These are phyloP conservation scores for Sonneratia alba DNA, from an alignment of 345 rosid species.

Conservation along the genomic window DNA sequence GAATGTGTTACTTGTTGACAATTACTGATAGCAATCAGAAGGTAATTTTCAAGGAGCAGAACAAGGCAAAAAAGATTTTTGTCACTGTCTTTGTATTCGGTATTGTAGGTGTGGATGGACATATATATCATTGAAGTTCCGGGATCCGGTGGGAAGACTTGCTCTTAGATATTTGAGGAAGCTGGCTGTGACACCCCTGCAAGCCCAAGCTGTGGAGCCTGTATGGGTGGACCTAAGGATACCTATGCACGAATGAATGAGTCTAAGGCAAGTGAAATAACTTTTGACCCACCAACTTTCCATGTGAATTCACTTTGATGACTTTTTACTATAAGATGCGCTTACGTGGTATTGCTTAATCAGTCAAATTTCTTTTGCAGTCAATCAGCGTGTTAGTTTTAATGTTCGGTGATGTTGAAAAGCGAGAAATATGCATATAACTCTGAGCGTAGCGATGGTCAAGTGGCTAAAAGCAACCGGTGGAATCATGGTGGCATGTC, in stretches of 20 bases:
- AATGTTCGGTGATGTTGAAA: background rate
- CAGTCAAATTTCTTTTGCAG: background rate
- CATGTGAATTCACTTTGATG: background rate
- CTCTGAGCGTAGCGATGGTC: background rate
- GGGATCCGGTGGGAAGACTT: conserved; percentile 92
- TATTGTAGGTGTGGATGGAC: conserved; percentile 83
- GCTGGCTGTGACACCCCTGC: conserved; percentile 97
- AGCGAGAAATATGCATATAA: background rate
- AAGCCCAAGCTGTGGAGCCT: conserved; percentile 95
- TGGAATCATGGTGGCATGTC: background rate
- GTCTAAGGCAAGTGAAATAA: conserved; percentile 44
- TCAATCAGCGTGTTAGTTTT: background rate
- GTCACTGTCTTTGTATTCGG: background rate
- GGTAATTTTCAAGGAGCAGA: background rate
- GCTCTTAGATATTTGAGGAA: conserved; percentile 94
- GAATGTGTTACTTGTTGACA: background rate
- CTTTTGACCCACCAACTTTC: background rate
- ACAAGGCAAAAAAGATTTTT: background rate
- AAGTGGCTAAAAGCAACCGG: background rate
- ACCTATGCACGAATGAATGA: conserved; percentile 92
- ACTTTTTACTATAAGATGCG: background rate
- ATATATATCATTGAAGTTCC: conserved; percentile 80
- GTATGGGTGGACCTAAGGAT: conserved; percentile 95
- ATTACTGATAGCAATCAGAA: background rate
- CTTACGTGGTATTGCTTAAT: background rate